Evolutionary conservation across 2,329 filamentous ascomycete species (phyloP).

Genomic region (Aspergillus sojae): DNA sequence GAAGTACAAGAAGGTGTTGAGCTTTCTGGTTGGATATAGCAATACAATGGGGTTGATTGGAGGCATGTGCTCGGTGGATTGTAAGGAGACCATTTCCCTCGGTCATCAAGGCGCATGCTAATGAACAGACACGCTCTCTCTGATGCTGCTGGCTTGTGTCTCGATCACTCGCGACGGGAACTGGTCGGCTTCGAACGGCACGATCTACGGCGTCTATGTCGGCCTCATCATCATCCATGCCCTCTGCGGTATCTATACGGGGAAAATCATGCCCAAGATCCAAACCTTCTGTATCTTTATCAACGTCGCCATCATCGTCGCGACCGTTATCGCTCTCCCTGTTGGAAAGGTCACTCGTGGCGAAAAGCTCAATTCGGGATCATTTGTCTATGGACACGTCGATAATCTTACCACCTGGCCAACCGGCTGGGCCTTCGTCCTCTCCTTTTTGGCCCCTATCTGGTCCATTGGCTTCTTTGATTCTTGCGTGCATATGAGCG

Average conservation of each 20-base stretch:
- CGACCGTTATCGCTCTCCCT: slow-evolving; percentile 60
- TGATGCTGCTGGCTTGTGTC: slow-evolving; percentile 55
- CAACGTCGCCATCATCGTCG: slow-evolving; percentile 59
- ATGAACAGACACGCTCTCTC: slow-evolving; percentile 31
- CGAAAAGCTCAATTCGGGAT: slow-evolving; percentile 36
- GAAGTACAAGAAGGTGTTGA: slow-evolving; percentile 59
- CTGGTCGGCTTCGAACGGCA: slow-evolving; percentile 59
- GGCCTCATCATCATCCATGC: slow-evolving; percentile 58
- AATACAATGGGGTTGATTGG: slow-evolving; percentile 65
- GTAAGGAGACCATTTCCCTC: slow-evolving; percentile 24
- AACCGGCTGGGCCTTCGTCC: slow-evolving; percentile 60
- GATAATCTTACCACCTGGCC: slow-evolving; percentile 63
- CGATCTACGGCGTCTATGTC: slow-evolving; percentile 61
- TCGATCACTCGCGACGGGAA: slow-evolving; percentile 59
- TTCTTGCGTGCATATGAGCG: slow-evolving; percentile 62
- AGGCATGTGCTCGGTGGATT: slow-evolving; percentile 65
- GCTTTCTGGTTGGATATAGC: slow-evolving; percentile 63
- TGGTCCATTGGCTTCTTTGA: slow-evolving; percentile 62
- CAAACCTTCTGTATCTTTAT: slow-evolving; percentile 59
- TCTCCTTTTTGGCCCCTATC: slow-evolving; percentile 63
- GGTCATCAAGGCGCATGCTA: not conserved
- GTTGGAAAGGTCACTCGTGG: slow-evolving; percentile 46
- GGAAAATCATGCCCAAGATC: slow-evolving; percentile 61
- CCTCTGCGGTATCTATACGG: slow-evolving; percentile 55
- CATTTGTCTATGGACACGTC: slow-evolving; percentile 59